Evolutionary conservation across 108 stramenopile genomes (phyloP), one percentile per base, ranked within the genome.

Genomic region (Cyclotella baltica): DNA sequence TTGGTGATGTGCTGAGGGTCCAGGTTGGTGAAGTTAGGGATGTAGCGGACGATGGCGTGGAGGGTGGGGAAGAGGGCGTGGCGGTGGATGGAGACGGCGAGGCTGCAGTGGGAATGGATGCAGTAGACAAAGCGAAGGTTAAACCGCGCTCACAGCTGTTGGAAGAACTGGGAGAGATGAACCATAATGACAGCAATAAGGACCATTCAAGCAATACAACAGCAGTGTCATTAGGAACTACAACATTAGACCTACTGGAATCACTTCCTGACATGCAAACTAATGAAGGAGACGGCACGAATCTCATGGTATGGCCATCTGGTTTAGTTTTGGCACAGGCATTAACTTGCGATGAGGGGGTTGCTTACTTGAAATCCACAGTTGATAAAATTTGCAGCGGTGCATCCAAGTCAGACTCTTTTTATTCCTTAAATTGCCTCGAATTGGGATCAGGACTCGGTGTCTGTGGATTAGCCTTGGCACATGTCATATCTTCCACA

Each of bases 391-490:
- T n/a, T 43, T 13, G 40, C 40, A 43, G 13, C 6, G 13, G 40
- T 43, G 40, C 40, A 43, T 22, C 55, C 20, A 27, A 55, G 25
- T n/a, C 22, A 6, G 20, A 22, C 20, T 22, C 1, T 25, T 25
- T n/a, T 65, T 48, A 23, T 31, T 52, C 31, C 19, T 10, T 67
- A 0, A 62, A 62, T 23, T 81, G 91, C 23, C 38, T 93, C 51
- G 92, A 93, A 71, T 75, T 93, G n/a, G 92, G 92, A 15, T 85
- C 90, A 13, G 92, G 92, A 23, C 38, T 83, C 38, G 92, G 90
- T 2, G 36, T 83, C 18, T 75, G 87, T 37, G 92, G 92, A 23
- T 65, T 93, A 43, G 87, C 90, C 20, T 77, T 93, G 61, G 81
- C 85, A 13, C 73, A 70, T 65, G 73, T 62, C 2, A 35, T 75